Conservation (phyloP, 208 protist species). For the Acanthamoeba polyphaga region DNA sequence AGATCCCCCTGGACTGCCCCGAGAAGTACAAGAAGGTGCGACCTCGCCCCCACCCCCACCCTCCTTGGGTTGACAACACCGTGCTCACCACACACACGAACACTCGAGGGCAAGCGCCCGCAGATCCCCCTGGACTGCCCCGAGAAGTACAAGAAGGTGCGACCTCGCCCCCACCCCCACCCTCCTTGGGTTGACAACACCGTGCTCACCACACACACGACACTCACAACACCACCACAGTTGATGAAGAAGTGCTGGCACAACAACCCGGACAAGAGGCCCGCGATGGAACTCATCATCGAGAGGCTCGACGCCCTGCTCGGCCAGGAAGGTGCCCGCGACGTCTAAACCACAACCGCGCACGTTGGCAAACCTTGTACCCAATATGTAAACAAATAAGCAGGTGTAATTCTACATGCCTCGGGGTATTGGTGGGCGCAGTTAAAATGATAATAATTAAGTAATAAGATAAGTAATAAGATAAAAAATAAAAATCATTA, state of each 20-base stretch:
- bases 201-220: background rate
- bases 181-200: too few relatives aligned
- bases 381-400: too few relatives aligned
- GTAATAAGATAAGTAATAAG: too few relatives aligned
- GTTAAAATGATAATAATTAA: too few relatives aligned
- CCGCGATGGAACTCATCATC: background rate
- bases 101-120: constrained; percentile 40
- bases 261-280: background rate
- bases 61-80: too few relatives aligned
- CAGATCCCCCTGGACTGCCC: constrained; percentile 60
- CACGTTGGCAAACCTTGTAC: too few relatives aligned
- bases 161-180: background rate
- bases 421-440: too few relatives aligned
- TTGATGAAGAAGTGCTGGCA: constrained; percentile 45
- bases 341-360: background rate
- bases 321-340: background rate
- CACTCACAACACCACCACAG: background rate
- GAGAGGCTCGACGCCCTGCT: background rate
- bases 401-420: too few relatives aligned
- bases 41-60: background rate
- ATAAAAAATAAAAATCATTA: too few relatives aligned
- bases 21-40: constrained; percentile 32
- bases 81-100: background rate
- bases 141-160: constrained; percentile 39
- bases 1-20: constrained; percentile 56